Base-by-base conservation (phyloP, 176 grass and related monocot genomes). In the Ensete ventricosum region DNA sequence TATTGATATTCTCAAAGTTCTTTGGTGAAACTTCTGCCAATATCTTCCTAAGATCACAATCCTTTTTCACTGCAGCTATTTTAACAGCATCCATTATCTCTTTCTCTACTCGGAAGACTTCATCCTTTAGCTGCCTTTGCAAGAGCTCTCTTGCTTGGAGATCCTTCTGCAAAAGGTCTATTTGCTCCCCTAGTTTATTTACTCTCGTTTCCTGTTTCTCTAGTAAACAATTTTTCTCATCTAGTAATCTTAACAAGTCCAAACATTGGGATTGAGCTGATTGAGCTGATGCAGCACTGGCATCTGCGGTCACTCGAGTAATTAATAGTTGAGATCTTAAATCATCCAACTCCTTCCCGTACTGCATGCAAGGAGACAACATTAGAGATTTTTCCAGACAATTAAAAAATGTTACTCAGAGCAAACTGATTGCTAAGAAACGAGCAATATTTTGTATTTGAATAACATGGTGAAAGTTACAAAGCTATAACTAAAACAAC, bases 1-100 rank as follows among this genome's bases (percentile, higher is more conserved):
- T 89, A 55, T 81, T 85, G 34, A 96, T 85, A 83, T 92, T 96
- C 77, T 96, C 88, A 20, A 93, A 67, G 79, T 89, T 97, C 77
- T 83, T 88, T 8, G 93, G 90, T 17, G 85, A 92, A 81, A 88
- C 79, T 67, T 97, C 90, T 1, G 90, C 83, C 64, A 93, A 81
- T 76, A 93, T 76, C 82, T 84, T 91, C 67, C 81, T 86, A 24
- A 97, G 83, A 50, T 92, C 81, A 4, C 80, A 84, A 21, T 96
- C 89, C 82, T 79, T 88, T 62, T 76, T 83, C 67, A 54, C 73
- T 62, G 85, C 85, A 74, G 80, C 89, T 73, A 83, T 87, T 73
- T 88, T 69, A 86, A 92, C 85, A 14, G 87, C 81, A 64, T 80
- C 77, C 87, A 82, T 86, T 59, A 97, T 97, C 53, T 90, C 85